Conservation (phyloP, 139 green algal species). For the Picochlorum sp. region DNA sequence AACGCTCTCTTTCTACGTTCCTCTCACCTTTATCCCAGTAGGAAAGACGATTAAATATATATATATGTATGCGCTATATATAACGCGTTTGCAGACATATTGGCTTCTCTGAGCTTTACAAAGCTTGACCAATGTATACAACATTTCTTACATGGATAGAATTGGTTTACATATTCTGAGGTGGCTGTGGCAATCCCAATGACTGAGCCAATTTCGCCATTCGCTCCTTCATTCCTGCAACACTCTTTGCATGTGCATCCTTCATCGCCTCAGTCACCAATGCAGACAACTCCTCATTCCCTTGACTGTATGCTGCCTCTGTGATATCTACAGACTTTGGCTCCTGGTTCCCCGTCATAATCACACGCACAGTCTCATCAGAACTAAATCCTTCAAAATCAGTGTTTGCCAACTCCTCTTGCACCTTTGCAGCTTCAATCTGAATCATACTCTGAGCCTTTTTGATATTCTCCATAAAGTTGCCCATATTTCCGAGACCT, state of each 20-base stretch:
- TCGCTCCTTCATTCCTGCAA: constrained; percentile 67
- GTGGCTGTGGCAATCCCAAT: constrained; percentile 31
- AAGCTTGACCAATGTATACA: too few relatives aligned
- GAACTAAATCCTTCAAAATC: constrained; percentile 86
- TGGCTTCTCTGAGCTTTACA: too few relatives aligned
- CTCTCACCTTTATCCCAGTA: too few relatives aligned
- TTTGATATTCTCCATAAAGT: constrained; percentile 85
- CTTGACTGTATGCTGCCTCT: constrained; percentile 63
- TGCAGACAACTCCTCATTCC: constrained; percentile 54
- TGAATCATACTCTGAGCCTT: constrained; percentile 90
- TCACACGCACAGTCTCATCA: constrained; percentile 82
- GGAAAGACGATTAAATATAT: too few relatives aligned
- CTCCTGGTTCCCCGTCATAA: constrained; percentile 90
- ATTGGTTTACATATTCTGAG: constrained; percentile 1
- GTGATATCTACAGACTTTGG: constrained; percentile 78
- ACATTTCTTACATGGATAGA: background rate
- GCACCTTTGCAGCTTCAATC: constrained; percentile 78
- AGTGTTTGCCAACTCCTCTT: constrained; percentile 76
- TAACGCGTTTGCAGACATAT: too few relatives aligned
- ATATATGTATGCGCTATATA: too few relatives aligned
- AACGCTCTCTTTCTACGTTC: too few relatives aligned
- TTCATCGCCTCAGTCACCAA: constrained; percentile 74
- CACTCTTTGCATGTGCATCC: constrained; percentile 80
- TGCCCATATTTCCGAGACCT: constrained; percentile 66
- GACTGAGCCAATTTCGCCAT: constrained; percentile 59